Base-by-base conservation (phyloP, 495 filamentous ascomycete genomes). In the Aspergillus kassunensis region DNA sequence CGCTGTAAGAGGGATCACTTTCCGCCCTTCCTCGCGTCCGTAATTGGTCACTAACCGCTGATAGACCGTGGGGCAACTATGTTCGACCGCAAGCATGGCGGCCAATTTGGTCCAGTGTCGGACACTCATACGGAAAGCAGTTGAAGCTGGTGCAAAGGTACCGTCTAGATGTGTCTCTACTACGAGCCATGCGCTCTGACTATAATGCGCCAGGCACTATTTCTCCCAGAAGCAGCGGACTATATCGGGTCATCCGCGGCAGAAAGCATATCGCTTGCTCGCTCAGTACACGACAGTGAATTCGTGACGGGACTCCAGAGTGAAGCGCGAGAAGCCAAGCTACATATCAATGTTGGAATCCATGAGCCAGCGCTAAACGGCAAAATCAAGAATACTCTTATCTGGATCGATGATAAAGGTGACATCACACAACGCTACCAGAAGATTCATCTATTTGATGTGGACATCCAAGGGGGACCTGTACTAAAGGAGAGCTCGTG, bases 211-310 rank as follows among this genome's bases (percentile, higher is more conserved):
- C 54, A 92, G 88, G 83, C 87, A 21, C 76, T 97, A 45, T 96
- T 96, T 68, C 87, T 97, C 54, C 93, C 91, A 15, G 91, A 97
- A 76, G 91, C 91, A 34, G 83, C 79, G 51, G 91, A 96, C 70
- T 97, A 95, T 74, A 91, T 96, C 54, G 83, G 80, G 36, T 73
- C 75, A 13, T 82, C 82, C 1, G 66, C 81, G 21, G 67, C 79
- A 8, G 87, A 92, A 60, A 84, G 83, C 0, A 63, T 90, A 7
- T 72, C 78, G 16, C 82, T 95, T 16, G 86, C 78, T 57, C 73
- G 76, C 44, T 76, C 88, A 4, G 75, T 75, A 33, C 61, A 73
- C 1, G 65, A 71, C 16, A 79, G 72, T 39, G 65, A 78, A 49
- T 95, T 96, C 66, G 80, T 96, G 3, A 61, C 75, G 0, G 89